Evolutionary conservation across 2,329 filamentous ascomycete genomes (phyloP).

Genomic region (Rugonectria rugulosa): DNA sequence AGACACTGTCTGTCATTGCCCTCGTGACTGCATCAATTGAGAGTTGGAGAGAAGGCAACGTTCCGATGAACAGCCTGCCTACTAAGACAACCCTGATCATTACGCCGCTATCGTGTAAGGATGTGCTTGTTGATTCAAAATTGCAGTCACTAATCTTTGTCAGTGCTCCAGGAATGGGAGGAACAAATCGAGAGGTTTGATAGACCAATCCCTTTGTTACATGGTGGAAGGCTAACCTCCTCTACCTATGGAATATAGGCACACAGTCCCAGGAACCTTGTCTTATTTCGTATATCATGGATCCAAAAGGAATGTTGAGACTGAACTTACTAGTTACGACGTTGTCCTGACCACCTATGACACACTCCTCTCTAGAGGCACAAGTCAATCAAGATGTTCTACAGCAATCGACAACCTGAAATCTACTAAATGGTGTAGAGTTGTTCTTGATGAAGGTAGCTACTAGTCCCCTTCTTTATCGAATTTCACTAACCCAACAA

Average conservation of each 20-base stretch:
- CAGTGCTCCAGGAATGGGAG: neutral
- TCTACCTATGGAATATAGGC: too few species aligned
- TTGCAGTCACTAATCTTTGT: neutral
- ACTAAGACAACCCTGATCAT: neutral
- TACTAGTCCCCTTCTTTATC: too few species aligned
- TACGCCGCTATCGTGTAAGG: neutral
- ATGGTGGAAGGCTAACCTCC: neutral
- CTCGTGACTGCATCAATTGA: neutral
- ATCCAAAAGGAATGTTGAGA: neutral
- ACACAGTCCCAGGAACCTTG: neutral
- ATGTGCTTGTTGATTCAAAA: neutral
- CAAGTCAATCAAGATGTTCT: constrained; percentile 10
- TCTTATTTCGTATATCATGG: neutral
- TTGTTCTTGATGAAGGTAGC: constrained; percentile 51
- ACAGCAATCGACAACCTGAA: constrained; percentile 12
- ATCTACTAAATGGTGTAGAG: constrained; percentile 38
- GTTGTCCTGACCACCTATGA: constrained; percentile 48
- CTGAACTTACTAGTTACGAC: neutral
- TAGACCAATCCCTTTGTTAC: neutral
- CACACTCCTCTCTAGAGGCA: constrained; percentile 28
- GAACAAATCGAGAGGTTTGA: neutral
- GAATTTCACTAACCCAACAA: constrained; percentile 21
- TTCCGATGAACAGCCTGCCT: neutral
- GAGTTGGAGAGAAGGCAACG: neutral
- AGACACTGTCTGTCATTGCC: neutral